Percentiles rank a stretch among this genome's conserved stretches.
Conservation (phyloP, 177 flowering plant species). For the Vitis hybrid region DNA sequence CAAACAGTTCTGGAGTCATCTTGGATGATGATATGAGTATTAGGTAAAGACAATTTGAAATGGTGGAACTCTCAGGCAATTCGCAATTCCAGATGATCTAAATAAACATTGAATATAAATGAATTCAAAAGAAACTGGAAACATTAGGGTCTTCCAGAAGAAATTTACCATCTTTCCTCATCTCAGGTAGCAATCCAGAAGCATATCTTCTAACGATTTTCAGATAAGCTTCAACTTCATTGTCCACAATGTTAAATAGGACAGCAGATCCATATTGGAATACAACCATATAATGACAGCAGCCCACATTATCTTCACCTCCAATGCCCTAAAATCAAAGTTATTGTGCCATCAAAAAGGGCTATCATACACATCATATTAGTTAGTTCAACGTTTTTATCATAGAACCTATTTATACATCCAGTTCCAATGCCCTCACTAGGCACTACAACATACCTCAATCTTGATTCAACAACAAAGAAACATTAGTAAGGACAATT, state of each 20-base stretch:
- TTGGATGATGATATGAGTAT: too few relatives aligned
- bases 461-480: neutral
- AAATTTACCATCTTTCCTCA: conserved; percentile 76
- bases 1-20: too few relatives aligned
- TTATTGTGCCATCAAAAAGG: neutral
- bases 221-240: conserved; percentile 69
- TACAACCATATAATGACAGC: conserved; percentile 70
- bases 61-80: too few relatives aligned
- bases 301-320: conserved; percentile 24
- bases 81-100: too few relatives aligned
- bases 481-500: neutral
- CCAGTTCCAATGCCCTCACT: neutral
- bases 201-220: conserved; percentile 67
- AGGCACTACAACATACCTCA: neutral
- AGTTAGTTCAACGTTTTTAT: neutral
- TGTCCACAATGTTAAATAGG: conserved; percentile 72
- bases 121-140: neutral
- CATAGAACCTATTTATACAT: neutral
- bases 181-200: conserved; percentile 79
- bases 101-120: neutral
- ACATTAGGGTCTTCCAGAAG: neutral
- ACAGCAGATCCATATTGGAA: conserved; percentile 89
- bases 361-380: neutral
- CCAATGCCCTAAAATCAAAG: conserved; percentile 42
- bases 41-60: too few relatives aligned